Base-by-base conservation (phyloP, 2,329 filamentous ascomycete species). In the Verticillium longisporum region DNA sequence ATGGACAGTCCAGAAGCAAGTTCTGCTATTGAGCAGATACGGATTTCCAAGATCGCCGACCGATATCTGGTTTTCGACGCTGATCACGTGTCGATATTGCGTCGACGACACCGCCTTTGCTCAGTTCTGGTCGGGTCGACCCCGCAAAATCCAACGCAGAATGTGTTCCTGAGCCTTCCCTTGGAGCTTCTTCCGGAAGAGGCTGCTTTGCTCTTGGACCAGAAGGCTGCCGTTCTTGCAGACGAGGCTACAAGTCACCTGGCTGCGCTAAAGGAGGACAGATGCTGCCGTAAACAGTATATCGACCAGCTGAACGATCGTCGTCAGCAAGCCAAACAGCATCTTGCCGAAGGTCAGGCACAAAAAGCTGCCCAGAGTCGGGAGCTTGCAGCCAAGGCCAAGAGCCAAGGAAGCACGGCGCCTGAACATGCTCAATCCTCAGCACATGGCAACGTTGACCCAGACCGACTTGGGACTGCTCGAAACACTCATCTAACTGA, bases 101-200 rank as follows among this genome's bases (percentile, higher is more conserved):
- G 95, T 66, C 87, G 90, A 64, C 80, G 86, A 68, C 85, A 97
- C 77, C 88, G 91, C 72, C 92, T 97, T 68, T 93, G 90, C 70
- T 92, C 92, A 65, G 89, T 95, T 36, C 82, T 97, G 60, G 88
- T 91, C 62, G 95, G 95, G 61, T 93, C 91, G 7, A 86, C 97
- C 34, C 94, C 95, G 1, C 93, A 98, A 75, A 88, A 92, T 61
- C 92, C 93, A 6, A 94, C 96, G 68, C 95, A 99, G 76, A 98
- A 97, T 76, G 84, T 97, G 61, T 98, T 98, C 72, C 84, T 94
- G 62, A 91, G 93, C 55, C 78, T 98, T 57, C 95, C 95, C 2
- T 78, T 98, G 32, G 90, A 97, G 78, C 81, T 99, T 55, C 91
- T 95, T 79, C 88, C 91, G 1, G 95, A 98, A 76, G 95, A 99